These are phyloP conservation scores for Inonotus hispidus DNA, from an alignment of 1,284 basidiomycete genomes.

Conservation along the genomic window DNA sequence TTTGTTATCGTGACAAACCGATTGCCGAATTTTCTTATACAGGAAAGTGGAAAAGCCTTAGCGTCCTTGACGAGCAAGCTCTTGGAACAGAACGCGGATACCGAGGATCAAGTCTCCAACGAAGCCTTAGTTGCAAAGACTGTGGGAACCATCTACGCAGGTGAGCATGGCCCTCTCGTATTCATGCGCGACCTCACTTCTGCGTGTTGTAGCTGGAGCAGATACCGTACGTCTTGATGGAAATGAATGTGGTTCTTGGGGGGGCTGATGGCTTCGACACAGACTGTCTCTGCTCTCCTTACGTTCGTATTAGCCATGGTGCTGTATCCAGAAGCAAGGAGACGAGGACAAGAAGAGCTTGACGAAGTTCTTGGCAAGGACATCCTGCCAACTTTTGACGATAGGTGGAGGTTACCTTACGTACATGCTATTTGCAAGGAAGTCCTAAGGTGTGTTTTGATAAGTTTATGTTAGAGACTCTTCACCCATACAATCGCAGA, in stretches of 20 bases:
- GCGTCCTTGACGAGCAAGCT: slow-evolving; percentile 14
- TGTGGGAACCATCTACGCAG: slow-evolving; percentile 1
- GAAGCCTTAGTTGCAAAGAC: slow-evolving; percentile 13
- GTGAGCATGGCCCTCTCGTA: not conserved
- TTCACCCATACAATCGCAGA: too few species aligned
- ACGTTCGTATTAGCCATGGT: slow-evolving; percentile 19
- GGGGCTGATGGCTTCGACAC: too few species aligned
- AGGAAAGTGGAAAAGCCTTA: slow-evolving; percentile 12
- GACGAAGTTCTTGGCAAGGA: slow-evolving; percentile 23
- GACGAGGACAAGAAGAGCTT: slow-evolving; percentile 18
- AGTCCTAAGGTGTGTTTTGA: slow-evolving; percentile 6
- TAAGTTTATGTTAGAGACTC: not conserved
- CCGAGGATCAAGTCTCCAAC: not conserved
- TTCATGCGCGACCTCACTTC: not conserved
- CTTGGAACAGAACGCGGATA: slow-evolving; percentile 3
- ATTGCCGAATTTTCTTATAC: not conserved
- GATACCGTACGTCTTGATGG: not conserved
- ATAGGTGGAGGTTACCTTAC: slow-evolving; percentile 22
- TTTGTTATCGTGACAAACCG: not conserved
- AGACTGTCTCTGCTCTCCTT: slow-evolving; percentile 12
- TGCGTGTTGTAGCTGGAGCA: not conserved
- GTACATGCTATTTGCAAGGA: slow-evolving; percentile 20
- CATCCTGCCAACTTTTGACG: slow-evolving; percentile 20
- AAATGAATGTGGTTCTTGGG: too few species aligned
- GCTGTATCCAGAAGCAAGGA: slow-evolving; percentile 16